These are phyloP conservation scores for Keithomyces neogunnii DNA, from an alignment of 2,329 filamentous ascomycete genomes.

Conservation along the genomic window DNA sequence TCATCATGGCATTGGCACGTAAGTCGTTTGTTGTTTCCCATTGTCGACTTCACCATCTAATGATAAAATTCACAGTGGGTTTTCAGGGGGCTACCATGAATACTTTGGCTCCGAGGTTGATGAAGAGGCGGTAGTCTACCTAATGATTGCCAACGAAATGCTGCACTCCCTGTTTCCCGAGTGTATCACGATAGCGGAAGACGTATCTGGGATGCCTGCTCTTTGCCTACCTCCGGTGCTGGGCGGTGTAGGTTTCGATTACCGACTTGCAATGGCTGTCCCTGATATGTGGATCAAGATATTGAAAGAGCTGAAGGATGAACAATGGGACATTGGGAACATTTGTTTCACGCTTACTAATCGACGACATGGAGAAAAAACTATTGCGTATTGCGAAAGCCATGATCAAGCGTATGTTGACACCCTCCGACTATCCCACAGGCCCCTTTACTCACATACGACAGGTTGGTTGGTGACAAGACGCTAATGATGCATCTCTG, in stretches of 20 bases:
- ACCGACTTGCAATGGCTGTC: constrained; percentile 93
- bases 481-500: constrained; percentile 96
- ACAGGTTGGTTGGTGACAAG: constrained; percentile 89
- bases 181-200: constrained; percentile 86
- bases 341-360: constrained; percentile 87
- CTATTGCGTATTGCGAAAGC: constrained; percentile 93
- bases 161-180: constrained; percentile 84
- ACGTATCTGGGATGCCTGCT: constrained; percentile 98
- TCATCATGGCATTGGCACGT: constrained; percentile 96
- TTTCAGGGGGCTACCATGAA: constrained; percentile 96
- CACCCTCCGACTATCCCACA: background rate
- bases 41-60: constrained; percentile 1
- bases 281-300: constrained; percentile 99
- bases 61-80: constrained; percentile 51
- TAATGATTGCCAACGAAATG: constrained; percentile 96
- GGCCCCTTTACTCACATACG: constrained; percentile 8
- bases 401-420: constrained; percentile 87
- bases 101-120: constrained; percentile 89
- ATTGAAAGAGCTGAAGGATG: constrained; percentile 84
- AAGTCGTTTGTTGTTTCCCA: constrained; percentile 28
- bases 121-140: constrained; percentile 86
- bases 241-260: constrained; percentile 93
- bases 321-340: constrained; percentile 82
- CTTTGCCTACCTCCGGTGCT: constrained; percentile 77
- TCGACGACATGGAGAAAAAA: constrained; percentile 91